Conservation (phyloP, 805 yeast species). For the Saitoella complicata region DNA sequence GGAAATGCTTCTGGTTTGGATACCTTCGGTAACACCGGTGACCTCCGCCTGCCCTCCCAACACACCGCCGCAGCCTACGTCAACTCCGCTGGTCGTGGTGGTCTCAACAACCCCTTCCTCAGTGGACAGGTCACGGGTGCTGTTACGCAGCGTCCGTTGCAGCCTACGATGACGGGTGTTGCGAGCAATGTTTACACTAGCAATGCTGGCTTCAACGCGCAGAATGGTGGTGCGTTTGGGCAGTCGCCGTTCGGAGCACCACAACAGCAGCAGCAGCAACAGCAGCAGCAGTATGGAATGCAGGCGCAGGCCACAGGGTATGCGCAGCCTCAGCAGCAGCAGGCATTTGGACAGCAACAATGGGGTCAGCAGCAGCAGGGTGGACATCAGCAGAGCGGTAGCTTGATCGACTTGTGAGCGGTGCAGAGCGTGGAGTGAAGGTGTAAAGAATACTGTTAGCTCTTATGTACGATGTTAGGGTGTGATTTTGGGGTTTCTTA, state of each 20-base stretch:
- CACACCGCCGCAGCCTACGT: constrained; percentile 73
- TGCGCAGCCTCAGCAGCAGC: constrained; percentile 8
- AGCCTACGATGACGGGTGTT: background rate
- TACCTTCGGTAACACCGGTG: constrained; percentile 82
- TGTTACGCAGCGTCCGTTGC: constrained; percentile 20
- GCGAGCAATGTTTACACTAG: constrained; percentile 18
- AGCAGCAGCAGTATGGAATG: background rate
- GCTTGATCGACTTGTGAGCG: too few relatives aligned
- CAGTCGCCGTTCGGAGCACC: constrained; percentile 3
- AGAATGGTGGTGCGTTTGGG: constrained; percentile 2
- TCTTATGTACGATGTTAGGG: too few relatives aligned
- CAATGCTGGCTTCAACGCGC: constrained; percentile 1
- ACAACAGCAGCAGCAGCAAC: constrained; percentile 8
- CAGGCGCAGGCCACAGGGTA: constrained; percentile 11
- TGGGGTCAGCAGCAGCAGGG: too few relatives aligned
- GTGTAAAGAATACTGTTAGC: too few relatives aligned
- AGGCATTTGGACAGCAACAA: too few relatives aligned
- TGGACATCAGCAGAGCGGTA: too few relatives aligned
- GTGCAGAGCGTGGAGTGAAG: too few relatives aligned
- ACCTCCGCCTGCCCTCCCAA: constrained; percentile 76
- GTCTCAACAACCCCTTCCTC: constrained; percentile 10
- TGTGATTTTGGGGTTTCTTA: too few relatives aligned
- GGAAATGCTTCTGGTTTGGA: constrained; percentile 68
- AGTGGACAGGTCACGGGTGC: constrained; percentile 18
- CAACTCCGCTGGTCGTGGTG: constrained; percentile 73